phyloP scores from a whole-genome alignment of 495 filamentous ascomycete genomes.

The Aspergillus kassunensis region DNA sequence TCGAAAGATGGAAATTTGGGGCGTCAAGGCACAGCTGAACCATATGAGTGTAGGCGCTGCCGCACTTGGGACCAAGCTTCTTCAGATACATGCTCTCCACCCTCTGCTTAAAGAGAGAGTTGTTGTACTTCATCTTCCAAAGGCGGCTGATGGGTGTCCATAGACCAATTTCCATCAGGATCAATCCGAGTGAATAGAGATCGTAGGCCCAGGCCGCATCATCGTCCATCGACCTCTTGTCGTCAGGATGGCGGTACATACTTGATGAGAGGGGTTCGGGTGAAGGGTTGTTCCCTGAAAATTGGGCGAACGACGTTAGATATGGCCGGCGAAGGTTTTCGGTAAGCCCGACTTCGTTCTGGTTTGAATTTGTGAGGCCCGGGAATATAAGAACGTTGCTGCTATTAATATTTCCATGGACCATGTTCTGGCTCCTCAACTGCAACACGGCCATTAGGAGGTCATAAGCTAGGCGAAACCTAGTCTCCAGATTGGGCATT shows the following conservation, averaged over 20 bases:
- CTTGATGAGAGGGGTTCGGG: constrained; percentile 50
- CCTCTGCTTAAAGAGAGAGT: constrained; percentile 58
- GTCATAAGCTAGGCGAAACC: constrained; percentile 79
- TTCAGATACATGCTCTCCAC: constrained; percentile 60
- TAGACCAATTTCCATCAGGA: constrained; percentile 81
- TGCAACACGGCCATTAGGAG: constrained; percentile 71
- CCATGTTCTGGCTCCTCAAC: constrained; percentile 67
- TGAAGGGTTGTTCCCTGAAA: constrained; percentile 60
- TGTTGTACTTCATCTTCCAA: constrained; percentile 64
- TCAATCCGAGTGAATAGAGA: constrained; percentile 77
- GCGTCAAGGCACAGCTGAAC: constrained; percentile 77
- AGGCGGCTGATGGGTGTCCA: constrained; percentile 74
- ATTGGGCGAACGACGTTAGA: constrained; percentile 76
- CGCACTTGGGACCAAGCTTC: constrained; percentile 68
- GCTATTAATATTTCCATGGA: constrained; percentile 77
- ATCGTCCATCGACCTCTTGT: constrained; percentile 56
- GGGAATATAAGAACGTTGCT: constrained; percentile 79
- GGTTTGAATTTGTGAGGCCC: constrained; percentile 33
- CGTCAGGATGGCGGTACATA: constrained; percentile 75
- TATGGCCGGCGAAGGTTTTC: constrained; percentile 69
- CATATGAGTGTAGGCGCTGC: constrained; percentile 71
- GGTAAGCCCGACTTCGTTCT: constrained; percentile 38
- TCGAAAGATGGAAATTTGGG: constrained; percentile 57
- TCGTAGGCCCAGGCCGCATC: constrained; percentile 61
- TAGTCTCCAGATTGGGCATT: constrained; percentile 65